Evolutionary conservation across 139 green algal species (phyloP).

Genomic region (Picochlorum sp.): DNA sequence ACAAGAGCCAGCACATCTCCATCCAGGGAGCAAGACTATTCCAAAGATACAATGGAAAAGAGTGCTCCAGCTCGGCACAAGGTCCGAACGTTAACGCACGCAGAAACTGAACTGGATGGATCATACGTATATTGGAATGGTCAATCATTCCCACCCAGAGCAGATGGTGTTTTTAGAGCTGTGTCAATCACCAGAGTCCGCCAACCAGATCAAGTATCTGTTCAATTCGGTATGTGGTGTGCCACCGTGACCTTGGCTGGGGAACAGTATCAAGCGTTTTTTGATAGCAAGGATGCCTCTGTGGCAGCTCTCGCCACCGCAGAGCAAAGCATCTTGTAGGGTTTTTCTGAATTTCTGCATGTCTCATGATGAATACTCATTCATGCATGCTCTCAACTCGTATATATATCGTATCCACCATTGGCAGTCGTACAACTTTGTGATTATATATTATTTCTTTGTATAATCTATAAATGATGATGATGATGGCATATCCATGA

Average conservation of each 20-base stretch:
- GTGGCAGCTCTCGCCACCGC: constrained; percentile 12
- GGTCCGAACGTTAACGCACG: constrained; percentile 37
- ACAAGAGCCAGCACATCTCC: neutral
- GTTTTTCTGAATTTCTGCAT: no score
- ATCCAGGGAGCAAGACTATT: neutral
- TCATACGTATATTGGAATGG: constrained; percentile 17
- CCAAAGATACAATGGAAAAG: neutral
- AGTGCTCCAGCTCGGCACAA: neutral
- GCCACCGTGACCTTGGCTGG: constrained; percentile 27
- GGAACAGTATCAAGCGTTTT: constrained; percentile 37
- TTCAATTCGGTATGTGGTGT: constrained; percentile 32
- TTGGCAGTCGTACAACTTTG: no score
- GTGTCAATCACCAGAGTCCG: constrained; percentile 10
- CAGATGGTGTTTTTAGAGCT: constrained; percentile 42
- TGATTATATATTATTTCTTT: no score
- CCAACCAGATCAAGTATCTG: constrained; percentile 20
- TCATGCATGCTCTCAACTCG: no score
- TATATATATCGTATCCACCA: no score
- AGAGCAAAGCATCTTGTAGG: neutral
- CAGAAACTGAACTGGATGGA: constrained; percentile 13
- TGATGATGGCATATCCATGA: no score
- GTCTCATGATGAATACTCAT: no score
- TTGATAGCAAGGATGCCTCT: constrained; percentile 16
- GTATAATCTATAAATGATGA: no score
- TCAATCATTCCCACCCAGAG: constrained; percentile 16